Conservation (phyloP, 257 asterid genomes). For the Parsonsia alboflavescens region DNA sequence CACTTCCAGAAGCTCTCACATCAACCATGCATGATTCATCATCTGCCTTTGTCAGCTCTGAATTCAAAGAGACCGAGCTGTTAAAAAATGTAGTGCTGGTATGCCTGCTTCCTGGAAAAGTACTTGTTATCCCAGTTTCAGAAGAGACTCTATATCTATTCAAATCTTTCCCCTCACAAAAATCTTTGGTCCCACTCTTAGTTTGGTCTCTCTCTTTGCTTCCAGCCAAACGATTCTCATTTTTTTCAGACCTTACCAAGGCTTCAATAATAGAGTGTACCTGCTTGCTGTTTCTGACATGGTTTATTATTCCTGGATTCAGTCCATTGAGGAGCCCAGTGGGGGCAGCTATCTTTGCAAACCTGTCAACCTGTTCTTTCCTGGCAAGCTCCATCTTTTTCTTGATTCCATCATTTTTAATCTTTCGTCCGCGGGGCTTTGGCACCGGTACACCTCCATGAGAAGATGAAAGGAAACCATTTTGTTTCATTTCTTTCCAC, state of each 20-base stretch:
- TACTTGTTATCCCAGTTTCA: conserved; percentile 17
- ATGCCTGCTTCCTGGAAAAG: conserved; percentile 33
- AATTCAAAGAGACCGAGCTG: conserved; percentile 30
- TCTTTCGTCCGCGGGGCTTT: conserved; percentile 60
- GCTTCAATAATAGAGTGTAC: conserved; percentile 90
- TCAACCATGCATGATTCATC: conserved; percentile 31
- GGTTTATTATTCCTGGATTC: conserved; percentile 94
- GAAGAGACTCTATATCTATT: conserved; percentile 14
- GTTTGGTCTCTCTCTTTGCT: conserved; percentile 29
- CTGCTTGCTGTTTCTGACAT: conserved; percentile 86
- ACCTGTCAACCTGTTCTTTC: conserved; percentile 78
- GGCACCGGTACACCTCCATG: conserved; percentile 44
- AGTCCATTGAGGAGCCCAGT: conserved; percentile 86
- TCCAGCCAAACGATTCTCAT: conserved; percentile 35
- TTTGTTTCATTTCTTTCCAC: conserved; percentile 88
- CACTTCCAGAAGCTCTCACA: conserved; percentile 24
- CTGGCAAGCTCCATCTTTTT: conserved; percentile 69
- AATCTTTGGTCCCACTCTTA: conserved; percentile 29
- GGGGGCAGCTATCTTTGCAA: conserved; percentile 90
- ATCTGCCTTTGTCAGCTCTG: conserved; percentile 28
- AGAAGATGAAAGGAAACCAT: conserved; percentile 54
- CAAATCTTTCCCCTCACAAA: conserved; percentile 20
- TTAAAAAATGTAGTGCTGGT: conserved; percentile 24
- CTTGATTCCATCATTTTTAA: conserved; percentile 45
- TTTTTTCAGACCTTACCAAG: conserved; percentile 57